Conservation (phyloP, 1,139 yeast species). For the Kodamaea derodonti region DNA sequence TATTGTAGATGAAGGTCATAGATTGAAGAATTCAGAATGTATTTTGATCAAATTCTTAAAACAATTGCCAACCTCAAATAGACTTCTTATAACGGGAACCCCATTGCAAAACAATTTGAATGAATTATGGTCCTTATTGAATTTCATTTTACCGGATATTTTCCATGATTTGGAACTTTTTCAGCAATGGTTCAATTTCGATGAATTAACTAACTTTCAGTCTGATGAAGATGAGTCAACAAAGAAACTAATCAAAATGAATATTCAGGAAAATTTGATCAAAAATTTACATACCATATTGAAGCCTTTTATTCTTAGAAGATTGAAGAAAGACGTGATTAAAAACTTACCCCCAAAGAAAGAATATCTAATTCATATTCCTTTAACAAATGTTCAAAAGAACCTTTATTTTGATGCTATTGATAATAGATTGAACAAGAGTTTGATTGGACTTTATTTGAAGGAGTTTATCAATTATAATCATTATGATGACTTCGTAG, state of each 20-base stretch:
- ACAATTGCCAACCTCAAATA: conserved; percentile 58
- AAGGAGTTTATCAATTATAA: conserved; percentile 42
- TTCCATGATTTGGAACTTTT: conserved; percentile 86
- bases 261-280: conserved; percentile 62
- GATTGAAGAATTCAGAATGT: conserved; percentile 81
- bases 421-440: conserved; percentile 36
- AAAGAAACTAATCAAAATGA: conserved; percentile 50
- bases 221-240: conserved; percentile 25
- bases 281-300: conserved; percentile 80
- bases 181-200: conserved; percentile 90
- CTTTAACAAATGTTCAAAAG: conserved; percentile 60
- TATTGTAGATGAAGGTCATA: conserved; percentile 95
- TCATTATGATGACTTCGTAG: conserved; percentile 18
- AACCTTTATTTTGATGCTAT: conserved; percentile 62
- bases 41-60: conserved; percentile 68
- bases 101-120: conserved; percentile 87
- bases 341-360: conserved; percentile 76
- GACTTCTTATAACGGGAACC: conserved; percentile 84
- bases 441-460: conserved; percentile 42
- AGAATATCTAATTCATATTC: conserved; percentile 77
- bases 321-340: conserved; percentile 73
- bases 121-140: conserved; percentile 86
- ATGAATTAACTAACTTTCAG: conserved; percentile 42
- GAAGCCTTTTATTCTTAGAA: conserved; percentile 79
- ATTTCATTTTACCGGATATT: conserved; percentile 87